Evolutionary conservation across 1,139 yeast genomes (phyloP).

Genomic region (Kodamaea sp.): DNA sequence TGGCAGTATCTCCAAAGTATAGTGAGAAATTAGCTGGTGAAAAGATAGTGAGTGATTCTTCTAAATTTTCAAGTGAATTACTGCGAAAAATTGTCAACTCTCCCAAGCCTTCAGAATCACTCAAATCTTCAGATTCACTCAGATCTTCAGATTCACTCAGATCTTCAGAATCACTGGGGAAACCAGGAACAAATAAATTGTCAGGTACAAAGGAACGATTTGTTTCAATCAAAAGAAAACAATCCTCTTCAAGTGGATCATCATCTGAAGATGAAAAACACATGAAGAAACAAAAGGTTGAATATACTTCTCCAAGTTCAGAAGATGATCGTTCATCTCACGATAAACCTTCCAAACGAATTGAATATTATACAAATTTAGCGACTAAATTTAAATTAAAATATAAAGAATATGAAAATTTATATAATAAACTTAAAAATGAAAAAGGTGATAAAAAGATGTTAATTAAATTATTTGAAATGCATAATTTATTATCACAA

Average conservation of each 20-base stretch:
- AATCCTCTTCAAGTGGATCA: conserved; percentile 15
- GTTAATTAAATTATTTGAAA: conserved; percentile 21
- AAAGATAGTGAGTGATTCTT: too few relatives aligned
- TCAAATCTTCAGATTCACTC: too few relatives aligned
- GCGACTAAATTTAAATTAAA: conserved; percentile 35
- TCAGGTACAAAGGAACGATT: too few relatives aligned
- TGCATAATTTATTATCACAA: conserved; percentile 23
- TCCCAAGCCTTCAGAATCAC: neutral
- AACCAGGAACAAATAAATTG: too few relatives aligned
- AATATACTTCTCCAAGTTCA: conserved; percentile 18
- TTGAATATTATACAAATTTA: conserved; percentile 25
- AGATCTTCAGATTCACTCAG: too few relatives aligned
- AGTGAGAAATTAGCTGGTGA: too few relatives aligned
- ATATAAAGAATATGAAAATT: conserved; percentile 37
- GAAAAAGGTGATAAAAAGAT: conserved; percentile 17
- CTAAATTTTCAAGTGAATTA: too few relatives aligned
- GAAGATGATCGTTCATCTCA: conserved; percentile 11
- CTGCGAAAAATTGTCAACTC: neutral
- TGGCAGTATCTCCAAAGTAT: too few relatives aligned
- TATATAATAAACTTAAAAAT: conserved; percentile 22
- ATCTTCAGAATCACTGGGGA: too few relatives aligned
- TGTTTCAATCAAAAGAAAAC: conserved; percentile 11
- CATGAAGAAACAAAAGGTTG: conserved; percentile 13
- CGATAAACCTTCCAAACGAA: conserved; percentile 16
- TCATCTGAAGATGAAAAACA: conserved; percentile 20